Conservation (phyloP, 495 filamentous ascomycete genomes). For the Podospora australis region DNA sequence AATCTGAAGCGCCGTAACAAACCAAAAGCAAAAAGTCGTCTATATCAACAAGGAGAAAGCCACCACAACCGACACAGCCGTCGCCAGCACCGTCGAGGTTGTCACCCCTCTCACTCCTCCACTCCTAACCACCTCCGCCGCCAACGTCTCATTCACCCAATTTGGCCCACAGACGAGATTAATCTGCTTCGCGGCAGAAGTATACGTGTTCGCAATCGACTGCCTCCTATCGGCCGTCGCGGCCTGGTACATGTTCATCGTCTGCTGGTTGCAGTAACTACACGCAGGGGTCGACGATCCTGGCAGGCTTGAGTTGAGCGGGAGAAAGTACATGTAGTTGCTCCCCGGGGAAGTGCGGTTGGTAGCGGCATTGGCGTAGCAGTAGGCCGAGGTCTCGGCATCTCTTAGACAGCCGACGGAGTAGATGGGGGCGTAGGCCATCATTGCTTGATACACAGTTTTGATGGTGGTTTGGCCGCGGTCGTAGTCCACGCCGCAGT, state of each 20-base stretch:
- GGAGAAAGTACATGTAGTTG: constrained; percentile 75
- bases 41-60: too few relatives aligned
- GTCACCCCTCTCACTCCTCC: not conserved
- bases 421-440: constrained; percentile 71
- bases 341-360: constrained; percentile 61
- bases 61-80: too few relatives aligned
- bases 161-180: constrained; percentile 57
- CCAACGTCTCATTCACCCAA: constrained; percentile 57
- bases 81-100: too few relatives aligned
- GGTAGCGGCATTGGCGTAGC: constrained; percentile 79
- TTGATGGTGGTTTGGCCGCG: constrained; percentile 60
- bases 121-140: constrained; percentile 26
- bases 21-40: too few relatives aligned
- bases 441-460: constrained; percentile 56
- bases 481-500: constrained; percentile 66
- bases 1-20: too few relatives aligned
- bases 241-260: constrained; percentile 61
- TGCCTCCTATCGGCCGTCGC: constrained; percentile 55
- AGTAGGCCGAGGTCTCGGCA: constrained; percentile 49
- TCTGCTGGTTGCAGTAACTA: constrained; percentile 58
- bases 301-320: constrained; percentile 66
- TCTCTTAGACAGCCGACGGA: constrained; percentile 68
- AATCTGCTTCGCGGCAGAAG: constrained; percentile 55
- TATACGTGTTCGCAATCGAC: constrained; percentile 53
- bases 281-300: constrained; percentile 59